Base-by-base conservation (phyloP, 805 yeast species). In the Nakazawaea molendinolei region DNA sequence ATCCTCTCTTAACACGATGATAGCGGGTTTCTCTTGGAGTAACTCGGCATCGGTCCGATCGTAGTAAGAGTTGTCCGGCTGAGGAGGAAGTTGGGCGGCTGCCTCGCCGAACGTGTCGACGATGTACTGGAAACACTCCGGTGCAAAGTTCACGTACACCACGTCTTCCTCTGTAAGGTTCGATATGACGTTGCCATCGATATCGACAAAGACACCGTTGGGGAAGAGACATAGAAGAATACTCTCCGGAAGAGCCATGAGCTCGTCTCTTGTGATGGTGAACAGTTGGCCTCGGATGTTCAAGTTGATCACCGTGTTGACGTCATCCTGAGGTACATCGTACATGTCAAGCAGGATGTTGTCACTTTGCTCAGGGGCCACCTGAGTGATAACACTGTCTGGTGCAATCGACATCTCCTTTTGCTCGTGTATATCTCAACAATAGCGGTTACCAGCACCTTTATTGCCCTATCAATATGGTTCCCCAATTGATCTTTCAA, bases 1-100 rank as follows among this genome's bases (percentile, higher is more conserved):
- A 58, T 92, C 98, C 56, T 92, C 98, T 44, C 97, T 69, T 37
- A 92, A 66, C 4, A 90, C 96, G 38, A 92, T 86, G 29, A 92
- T 79, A 1, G 95, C 81, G 0, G 97, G 98, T 46, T 86, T 83
- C 42, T 76, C 77, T 44, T 74, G 77, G 43, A 89, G 63, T 3
- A 87, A 75, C 31, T 75, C 78, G 3, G 80, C 72, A 42, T 76
- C 81, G 23, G 50, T 52, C 23, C 48, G 46, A 33, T 40, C 53
- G 55, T 40, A 45, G 31, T 23, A 25, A 5, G 12, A 9, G 10
- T 28, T 32, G 6, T 28, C 16, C 39, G 65, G 67, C n/a, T 63
- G 53, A 8, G 67, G 65, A 8, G 67, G 65, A 30, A 79, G 55
- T 43, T 76, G 86, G 25, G 63, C 64, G 16, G 82, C 80, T 2